These are phyloP conservation scores for Paracamarosporium sp. DNA, from an alignment of 2,329 filamentous ascomycete genomes.

Conservation along the genomic window DNA sequence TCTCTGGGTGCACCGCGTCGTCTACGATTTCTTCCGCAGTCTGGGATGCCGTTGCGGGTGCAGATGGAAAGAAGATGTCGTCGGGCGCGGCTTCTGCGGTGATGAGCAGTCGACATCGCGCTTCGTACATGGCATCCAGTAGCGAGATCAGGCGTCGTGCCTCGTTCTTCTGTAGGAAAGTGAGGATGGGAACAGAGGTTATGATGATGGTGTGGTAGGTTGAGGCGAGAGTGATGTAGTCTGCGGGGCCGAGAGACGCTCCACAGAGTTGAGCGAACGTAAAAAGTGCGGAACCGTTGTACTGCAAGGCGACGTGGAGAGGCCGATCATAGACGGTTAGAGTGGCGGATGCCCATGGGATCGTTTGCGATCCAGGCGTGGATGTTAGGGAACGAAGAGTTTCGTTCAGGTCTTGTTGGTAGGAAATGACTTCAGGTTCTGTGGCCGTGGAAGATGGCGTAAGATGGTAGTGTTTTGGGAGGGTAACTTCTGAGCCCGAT, in stretches of 20 bases:
- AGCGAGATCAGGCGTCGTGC: constrained; percentile 81
- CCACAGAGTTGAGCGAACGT: constrained; percentile 73
- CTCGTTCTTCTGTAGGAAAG: constrained; percentile 76
- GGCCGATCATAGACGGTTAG: constrained; percentile 69
- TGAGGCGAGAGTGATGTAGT: constrained; percentile 82
- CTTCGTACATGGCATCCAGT: constrained; percentile 78
- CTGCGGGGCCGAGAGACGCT: constrained; percentile 72
- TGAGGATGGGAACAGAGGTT: constrained; percentile 72
- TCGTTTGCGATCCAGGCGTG: constrained; percentile 38
- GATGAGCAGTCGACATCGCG: constrained; percentile 77
- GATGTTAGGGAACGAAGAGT: constrained; percentile 29
- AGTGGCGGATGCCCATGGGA: constrained; percentile 53
- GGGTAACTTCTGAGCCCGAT: constrained; percentile 7
- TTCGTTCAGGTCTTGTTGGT: constrained; percentile 23
- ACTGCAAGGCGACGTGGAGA: constrained; percentile 65
- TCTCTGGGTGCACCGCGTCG: constrained; percentile 69
- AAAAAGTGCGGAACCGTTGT: constrained; percentile 67
- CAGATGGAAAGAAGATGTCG: constrained; percentile 74
- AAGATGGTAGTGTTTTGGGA: constrained; percentile 46
- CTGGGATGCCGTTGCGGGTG: not conserved
- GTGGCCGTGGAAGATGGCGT: constrained; percentile 29
- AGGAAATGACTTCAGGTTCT: constrained; percentile 9
- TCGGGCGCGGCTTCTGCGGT: constrained; percentile 73
- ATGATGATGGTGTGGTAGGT: constrained; percentile 81
- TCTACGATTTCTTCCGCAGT: constrained; percentile 23